These are phyloP conservation scores for Phoma sp. DNA, from an alignment of 2,329 filamentous ascomycete genomes.

Conservation along the genomic window DNA sequence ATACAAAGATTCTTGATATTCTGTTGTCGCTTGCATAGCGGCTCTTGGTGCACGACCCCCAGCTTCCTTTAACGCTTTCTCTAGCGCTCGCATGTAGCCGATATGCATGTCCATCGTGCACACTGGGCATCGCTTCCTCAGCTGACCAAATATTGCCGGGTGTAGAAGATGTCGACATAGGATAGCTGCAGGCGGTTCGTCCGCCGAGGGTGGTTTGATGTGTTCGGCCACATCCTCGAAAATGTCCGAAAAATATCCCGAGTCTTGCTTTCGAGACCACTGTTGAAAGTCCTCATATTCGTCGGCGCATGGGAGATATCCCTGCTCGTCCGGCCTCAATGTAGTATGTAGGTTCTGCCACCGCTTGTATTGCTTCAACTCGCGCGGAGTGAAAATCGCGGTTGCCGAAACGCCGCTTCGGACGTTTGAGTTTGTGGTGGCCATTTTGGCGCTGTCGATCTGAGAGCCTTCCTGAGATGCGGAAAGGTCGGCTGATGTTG, in stretches of 20 bases:
- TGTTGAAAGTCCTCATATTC: constrained; percentile 40
- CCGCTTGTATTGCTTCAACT: constrained; percentile 37
- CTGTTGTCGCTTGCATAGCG: constrained; percentile 24
- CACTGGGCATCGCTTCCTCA: constrained; percentile 33
- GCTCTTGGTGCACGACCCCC: constrained; percentile 29
- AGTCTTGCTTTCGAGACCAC: constrained; percentile 39
- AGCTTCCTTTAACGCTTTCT: constrained; percentile 28
- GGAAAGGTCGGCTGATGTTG: too few relatives aligned
- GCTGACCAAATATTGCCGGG: constrained; percentile 19
- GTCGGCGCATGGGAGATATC: constrained; percentile 31
- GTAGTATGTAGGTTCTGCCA: constrained; percentile 34
- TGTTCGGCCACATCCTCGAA: constrained; percentile 34
- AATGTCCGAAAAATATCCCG: constrained; percentile 39
- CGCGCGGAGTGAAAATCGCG: constrained; percentile 30
- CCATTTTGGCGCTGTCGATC: constrained; percentile 5
- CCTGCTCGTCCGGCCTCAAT: constrained; percentile 25
- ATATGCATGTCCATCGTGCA: constrained; percentile 36
- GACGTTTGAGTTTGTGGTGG: constrained; percentile 1
- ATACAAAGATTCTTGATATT: constrained; percentile 31
- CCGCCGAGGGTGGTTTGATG: constrained; percentile 14
- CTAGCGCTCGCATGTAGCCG: constrained; percentile 32
- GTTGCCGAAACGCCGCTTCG: constrained; percentile 29
- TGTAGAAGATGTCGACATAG: constrained; percentile 34
- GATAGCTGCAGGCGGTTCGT: constrained; percentile 21
- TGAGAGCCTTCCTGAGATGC: too few relatives aligned